Conservation (phyloP, 2,329 filamentous ascomycete genomes). For the Colletotrichum orbiculare region DNA sequence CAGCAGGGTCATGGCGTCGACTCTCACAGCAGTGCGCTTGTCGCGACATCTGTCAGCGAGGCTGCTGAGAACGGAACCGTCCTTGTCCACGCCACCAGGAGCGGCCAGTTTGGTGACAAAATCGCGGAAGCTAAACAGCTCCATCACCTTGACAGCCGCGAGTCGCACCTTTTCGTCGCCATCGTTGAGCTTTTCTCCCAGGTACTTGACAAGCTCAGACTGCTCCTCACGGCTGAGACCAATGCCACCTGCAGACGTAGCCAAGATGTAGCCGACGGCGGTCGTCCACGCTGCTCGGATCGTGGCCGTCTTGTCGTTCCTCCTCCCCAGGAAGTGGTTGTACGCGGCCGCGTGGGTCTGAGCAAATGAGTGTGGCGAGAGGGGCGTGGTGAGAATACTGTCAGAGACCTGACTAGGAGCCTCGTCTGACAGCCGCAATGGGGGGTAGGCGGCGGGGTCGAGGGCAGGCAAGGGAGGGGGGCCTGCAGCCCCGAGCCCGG, state of each 20-base stretch:
- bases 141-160: slow-evolving; percentile 87
- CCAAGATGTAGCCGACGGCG: slow-evolving; percentile 84
- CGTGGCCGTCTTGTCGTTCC: slow-evolving; percentile 84
- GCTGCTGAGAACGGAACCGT: slow-evolving; percentile 82
- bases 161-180: slow-evolving; percentile 91
- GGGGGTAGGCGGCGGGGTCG: slow-evolving; percentile 88
- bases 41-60: slow-evolving; percentile 92
- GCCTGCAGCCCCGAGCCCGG: slow-evolving; percentile 91
- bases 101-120: slow-evolving; percentile 85
- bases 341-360: slow-evolving; percentile 84
- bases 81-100: slow-evolving; percentile 78
- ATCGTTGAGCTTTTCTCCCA: slow-evolving; percentile 86
- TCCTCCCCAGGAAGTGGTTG: slow-evolving; percentile 84
- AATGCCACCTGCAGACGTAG: slow-evolving; percentile 91
- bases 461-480: slow-evolving; percentile 78
- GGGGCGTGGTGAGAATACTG: slow-evolving; percentile 81
- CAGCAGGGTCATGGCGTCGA: slow-evolving; percentile 86
- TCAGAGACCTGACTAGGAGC: slow-evolving; percentile 58
- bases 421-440: slow-evolving; percentile 72
- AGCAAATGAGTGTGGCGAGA: slow-evolving; percentile 89
- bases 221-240: slow-evolving; percentile 89
- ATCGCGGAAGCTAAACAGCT: slow-evolving; percentile 82
- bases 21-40: slow-evolving; percentile 81
- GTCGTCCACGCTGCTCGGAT: slow-evolving; percentile 90
- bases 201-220: slow-evolving; percentile 74